A percentile compares a stretch with the other conserved stretches of the same genome.
Evolutionary conservation across 2,329 filamentous ascomycete species (phyloP).

Genomic region (Apiospora arundinis): DNA sequence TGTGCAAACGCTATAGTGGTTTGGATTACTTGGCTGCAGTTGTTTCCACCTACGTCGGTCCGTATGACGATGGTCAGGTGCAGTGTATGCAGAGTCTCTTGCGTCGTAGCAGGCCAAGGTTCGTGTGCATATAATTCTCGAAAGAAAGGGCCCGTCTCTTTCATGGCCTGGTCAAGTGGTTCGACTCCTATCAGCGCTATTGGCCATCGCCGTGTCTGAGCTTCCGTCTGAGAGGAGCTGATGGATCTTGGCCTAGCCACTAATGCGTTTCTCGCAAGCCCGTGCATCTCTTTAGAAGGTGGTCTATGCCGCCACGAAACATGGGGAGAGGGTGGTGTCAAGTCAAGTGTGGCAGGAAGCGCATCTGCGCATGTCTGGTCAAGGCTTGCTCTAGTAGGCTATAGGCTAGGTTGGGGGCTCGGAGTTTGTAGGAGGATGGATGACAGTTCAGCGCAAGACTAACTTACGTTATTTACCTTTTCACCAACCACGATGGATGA

Average conservation of each 20-base stretch:
- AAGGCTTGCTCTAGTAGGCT: not conserved
- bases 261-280: not conserved
- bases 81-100: not conserved
- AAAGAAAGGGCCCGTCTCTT: not conserved
- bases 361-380: not conserved
- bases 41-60: not conserved
- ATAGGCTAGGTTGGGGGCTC: not conserved
- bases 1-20: not conserved
- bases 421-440: not conserved
- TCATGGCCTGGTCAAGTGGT: not conserved
- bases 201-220: constrained; percentile 1
- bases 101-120: not conserved
- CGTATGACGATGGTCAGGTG: not conserved
- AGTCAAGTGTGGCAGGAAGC: constrained; percentile 1
- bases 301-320: constrained; percentile 3
- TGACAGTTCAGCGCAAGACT: constrained; percentile 2
- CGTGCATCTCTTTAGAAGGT: constrained; percentile 1
- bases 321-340: not conserved
- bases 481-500: not conserved
- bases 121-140: not conserved
- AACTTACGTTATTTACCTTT: not conserved
- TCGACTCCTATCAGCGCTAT: constrained; percentile 11
- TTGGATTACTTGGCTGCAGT: not conserved
- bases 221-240: not conserved
- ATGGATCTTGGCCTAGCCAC: not conserved